Evolutionary conservation across 306 rosid genomes (phyloP), one percentile per base, ranked within the genome.

Genomic region (Cicer arietinum): DNA sequence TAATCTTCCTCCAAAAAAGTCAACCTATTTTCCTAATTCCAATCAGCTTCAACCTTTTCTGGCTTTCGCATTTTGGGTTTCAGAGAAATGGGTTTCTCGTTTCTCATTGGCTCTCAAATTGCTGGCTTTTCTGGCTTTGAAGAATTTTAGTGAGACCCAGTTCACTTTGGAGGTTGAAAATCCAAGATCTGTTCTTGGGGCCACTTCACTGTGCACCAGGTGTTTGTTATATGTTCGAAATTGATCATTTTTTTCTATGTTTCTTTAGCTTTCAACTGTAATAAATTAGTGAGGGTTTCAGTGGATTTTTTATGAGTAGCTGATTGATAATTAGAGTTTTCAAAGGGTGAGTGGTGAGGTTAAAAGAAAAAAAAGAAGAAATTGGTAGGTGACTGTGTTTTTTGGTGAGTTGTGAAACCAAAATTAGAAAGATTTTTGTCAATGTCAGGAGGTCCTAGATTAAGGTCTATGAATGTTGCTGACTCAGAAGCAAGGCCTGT

Each of bases 391-490:
- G 76, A 51, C 53, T 77, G 72, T 52, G 42, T 67, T 5, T 40
- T 71, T 71, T 48, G 67, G 81, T 54, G 78, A 42, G 75, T 71
- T 77, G 45, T 47, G 71, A 51, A 50, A 61, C 54, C 17, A 52
- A 71, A 67, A 67, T 44, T 12, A 45, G 46, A 37, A 16, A 71
- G 20, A 13, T 35, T 13, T 73, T 53, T 74, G 67, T 67, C 81
- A 71, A 86, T 89, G 94, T 91, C 94, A 42, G 92, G 91, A 82
- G 90, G 88, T 83, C 91, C 97, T 67, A 89, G 88, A 75, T 84
- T 91, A 64, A 86, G 92, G 97, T 87, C 94, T 60, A 89, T 91
- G 88, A 91, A 89, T 86, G 91, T 89, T 83, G 82, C 87, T 74
- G 90, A 86, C 67, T 89, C 94, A 8, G 97, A 91, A 66, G 79